phyloP scores from a whole-genome alignment of 225 moss, liverwort and hornwort species.

The Sphagnum tenellum region DNA sequence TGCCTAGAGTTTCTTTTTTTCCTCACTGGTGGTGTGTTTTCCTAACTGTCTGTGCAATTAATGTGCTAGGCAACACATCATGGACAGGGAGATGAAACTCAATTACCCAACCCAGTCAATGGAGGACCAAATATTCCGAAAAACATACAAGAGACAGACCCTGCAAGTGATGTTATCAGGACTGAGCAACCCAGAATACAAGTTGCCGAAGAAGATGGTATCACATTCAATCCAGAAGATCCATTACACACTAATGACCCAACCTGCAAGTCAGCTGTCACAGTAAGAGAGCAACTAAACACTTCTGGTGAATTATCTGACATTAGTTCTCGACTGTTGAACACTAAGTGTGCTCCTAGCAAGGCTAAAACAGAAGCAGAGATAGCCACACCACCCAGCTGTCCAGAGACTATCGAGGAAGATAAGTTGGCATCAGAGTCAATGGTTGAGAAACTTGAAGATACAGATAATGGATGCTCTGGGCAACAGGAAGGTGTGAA shows the following conservation, averaged over 20 bases:
- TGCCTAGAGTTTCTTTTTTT: too few species aligned
- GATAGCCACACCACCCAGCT: too few species aligned
- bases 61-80: too few species aligned
- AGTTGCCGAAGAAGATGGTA: constrained; percentile 10
- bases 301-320: too few species aligned
- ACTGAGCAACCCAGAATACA: constrained; percentile 11
- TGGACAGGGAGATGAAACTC: not conserved
- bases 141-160: constrained; percentile 8
- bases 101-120: constrained; percentile 12
- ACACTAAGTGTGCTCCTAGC: too few species aligned
- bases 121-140: constrained; percentile 11
- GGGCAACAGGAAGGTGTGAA: constrained; percentile 34
- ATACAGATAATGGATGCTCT: constrained; percentile 25
- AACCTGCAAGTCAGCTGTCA: too few species aligned
- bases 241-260: not conserved
- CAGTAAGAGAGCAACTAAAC: too few species aligned
- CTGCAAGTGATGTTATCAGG: constrained; percentile 3
- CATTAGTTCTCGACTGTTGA: too few species aligned
- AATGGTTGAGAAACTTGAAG: constrained; percentile 17
- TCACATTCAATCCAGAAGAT: constrained; percentile 2
- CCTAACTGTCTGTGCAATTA: too few species aligned
- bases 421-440: constrained; percentile 6
- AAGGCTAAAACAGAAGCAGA: too few species aligned
- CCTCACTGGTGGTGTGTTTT: too few species aligned
- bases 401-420: too few species aligned